phyloP scores from a whole-genome alignment of 176 grass and related monocot species.

The Avena insularis region DNA sequence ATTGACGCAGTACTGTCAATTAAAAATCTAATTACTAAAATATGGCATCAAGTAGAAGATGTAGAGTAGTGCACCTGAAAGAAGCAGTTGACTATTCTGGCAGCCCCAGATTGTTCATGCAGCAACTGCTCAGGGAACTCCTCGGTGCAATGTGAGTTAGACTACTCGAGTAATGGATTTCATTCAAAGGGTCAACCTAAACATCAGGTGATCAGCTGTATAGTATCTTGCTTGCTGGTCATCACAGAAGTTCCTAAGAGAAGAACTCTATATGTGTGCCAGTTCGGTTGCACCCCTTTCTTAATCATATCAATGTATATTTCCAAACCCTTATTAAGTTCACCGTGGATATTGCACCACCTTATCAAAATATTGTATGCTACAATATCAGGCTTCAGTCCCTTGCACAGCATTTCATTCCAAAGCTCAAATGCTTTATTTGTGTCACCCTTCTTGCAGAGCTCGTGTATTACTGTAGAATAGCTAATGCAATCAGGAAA shows the following conservation, averaged over 20 bases:
- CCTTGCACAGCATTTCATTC: slow-evolving; percentile 23
- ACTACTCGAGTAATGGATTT: neutral
- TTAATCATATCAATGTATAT: slow-evolving; percentile 26
- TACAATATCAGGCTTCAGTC: slow-evolving; percentile 21
- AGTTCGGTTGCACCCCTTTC: slow-evolving; percentile 22
- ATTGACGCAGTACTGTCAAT: neutral
- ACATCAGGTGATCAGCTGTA: slow-evolving; percentile 2
- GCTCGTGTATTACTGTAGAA: slow-evolving; percentile 27
- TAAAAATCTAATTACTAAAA: neutral
- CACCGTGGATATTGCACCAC: slow-evolving; percentile 17
- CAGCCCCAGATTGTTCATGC: neutral
- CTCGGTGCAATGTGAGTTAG: neutral
- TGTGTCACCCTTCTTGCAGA: slow-evolving; percentile 27
- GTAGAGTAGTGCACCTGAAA: slow-evolving; percentile 25
- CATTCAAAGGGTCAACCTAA: neutral
- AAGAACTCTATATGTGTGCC: slow-evolving; percentile 4
- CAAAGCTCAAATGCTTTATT: slow-evolving; percentile 27
- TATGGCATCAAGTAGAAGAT: neutral
- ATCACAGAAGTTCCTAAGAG: slow-evolving; percentile 7
- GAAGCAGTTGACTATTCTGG: neutral
- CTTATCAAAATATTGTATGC: slow-evolving; percentile 27
- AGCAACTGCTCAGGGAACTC: slow-evolving; percentile 8
- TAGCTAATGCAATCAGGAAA: slow-evolving; percentile 22
- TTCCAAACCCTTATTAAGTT: neutral
- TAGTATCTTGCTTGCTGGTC: neutral